These are phyloP conservation scores for Globisporangium ultimum DNA, from an alignment of 352 stramenopile genomes.

Conservation along the genomic window DNA sequence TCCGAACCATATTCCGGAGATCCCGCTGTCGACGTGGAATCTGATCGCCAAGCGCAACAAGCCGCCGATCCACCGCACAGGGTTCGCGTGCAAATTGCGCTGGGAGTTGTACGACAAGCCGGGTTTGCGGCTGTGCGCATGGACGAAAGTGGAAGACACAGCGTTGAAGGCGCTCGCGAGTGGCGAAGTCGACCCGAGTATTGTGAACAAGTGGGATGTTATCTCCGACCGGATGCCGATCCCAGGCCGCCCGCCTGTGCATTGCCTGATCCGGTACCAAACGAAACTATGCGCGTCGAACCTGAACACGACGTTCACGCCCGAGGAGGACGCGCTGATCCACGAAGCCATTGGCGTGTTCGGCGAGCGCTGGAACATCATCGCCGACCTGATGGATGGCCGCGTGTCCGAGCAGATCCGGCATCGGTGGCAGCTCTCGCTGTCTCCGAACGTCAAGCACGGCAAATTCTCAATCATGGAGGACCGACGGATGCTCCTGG, in stretches of 20 bases:
- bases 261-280: constrained; percentile 59
- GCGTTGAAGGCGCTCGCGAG: constrained; percentile 35
- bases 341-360: constrained; percentile 53
- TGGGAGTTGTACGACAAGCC: constrained; percentile 70
- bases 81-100: constrained; percentile 71
- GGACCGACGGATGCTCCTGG: constrained; percentile 60
- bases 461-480: constrained; percentile 76
- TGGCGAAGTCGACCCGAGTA: constrained; percentile 26
- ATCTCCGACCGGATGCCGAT: constrained; percentile 49
- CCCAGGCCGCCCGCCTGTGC: constrained; percentile 37
- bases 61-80: constrained; percentile 45
- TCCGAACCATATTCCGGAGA: constrained; percentile 1
- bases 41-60: constrained; percentile 25
- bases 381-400: constrained; percentile 72
- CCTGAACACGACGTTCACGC: constrained; percentile 39
- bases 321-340: constrained; percentile 50
- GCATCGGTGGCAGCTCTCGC: constrained; percentile 69
- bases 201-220: constrained; percentile 50
- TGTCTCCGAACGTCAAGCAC: constrained; percentile 55
- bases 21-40: constrained; percentile 56
- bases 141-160: constrained; percentile 54
- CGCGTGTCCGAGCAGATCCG: constrained; percentile 70
- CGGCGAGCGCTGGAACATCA: constrained; percentile 77
- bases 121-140: constrained; percentile 39
- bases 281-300: constrained; percentile 43